phyloP scores from a whole-genome alignment of 2,329 filamentous ascomycete species.

The Leptographium flavum region DNA sequence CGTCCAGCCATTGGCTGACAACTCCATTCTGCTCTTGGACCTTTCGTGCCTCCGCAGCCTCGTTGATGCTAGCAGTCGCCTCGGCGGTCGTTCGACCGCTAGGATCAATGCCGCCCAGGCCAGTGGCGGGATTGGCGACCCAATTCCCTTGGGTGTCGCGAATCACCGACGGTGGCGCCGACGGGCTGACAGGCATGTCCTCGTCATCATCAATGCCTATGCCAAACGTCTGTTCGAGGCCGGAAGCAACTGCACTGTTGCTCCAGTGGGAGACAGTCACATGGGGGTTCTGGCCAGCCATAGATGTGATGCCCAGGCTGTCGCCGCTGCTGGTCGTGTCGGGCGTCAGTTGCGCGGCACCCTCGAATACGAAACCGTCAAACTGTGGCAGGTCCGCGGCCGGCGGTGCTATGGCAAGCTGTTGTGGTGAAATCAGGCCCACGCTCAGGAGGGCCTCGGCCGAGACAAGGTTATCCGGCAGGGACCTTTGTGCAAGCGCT shows the following conservation, averaged over 20 bases:
- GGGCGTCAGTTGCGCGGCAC: conserved; percentile 27
- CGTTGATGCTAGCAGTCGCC: conserved; percentile 30
- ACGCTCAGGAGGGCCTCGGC: conserved; percentile 10
- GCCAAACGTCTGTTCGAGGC: background rate
- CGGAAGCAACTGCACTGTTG: background rate
- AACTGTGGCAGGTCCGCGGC: conserved; percentile 16
- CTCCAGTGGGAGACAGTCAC: conserved; percentile 44
- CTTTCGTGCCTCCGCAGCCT: conserved; percentile 27
- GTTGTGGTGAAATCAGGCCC: conserved; percentile 22
- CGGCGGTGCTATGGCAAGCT: conserved; percentile 26
- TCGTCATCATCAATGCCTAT: conserved; percentile 20
- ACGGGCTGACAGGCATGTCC: conserved; percentile 4
- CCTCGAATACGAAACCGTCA: conserved; percentile 12
- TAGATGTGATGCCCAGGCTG: conserved; percentile 16
- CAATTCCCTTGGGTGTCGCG: conserved; percentile 28
- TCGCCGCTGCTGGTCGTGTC: conserved; percentile 32
- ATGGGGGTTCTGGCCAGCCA: conserved; percentile 35
- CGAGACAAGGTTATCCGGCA: conserved; percentile 6
- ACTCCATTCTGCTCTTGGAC: conserved; percentile 31
- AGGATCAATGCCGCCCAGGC: conserved; percentile 33
- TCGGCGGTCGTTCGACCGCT: conserved; percentile 27
- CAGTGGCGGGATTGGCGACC: conserved; percentile 23
- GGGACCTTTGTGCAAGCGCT: background rate
- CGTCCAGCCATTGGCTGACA: conserved; percentile 36
- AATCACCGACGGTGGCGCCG: conserved; percentile 7